A percentile compares a stretch with the other conserved stretches of the same genome.
phyloP scores from a whole-genome alignment of 345 rosid species.

The Adansonia digitata region DNA sequence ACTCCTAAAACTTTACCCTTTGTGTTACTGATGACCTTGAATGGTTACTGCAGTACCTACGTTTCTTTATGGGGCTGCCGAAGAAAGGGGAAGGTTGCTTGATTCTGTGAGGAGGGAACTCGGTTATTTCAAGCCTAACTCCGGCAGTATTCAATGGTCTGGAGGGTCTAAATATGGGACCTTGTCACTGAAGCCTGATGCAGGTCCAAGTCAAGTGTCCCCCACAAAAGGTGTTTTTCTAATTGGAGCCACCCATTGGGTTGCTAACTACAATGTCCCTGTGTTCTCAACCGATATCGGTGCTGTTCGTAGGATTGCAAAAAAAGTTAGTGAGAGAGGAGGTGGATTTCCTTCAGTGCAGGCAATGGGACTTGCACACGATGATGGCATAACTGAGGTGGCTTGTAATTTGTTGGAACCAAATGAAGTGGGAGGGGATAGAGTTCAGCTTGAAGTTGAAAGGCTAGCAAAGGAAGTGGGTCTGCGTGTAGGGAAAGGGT shows the following conservation, averaged over 20 bases:
- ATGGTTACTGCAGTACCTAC: constrained; percentile 61
- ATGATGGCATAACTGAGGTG: constrained; percentile 60
- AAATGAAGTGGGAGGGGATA: constrained; percentile 57
- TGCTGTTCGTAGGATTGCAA: constrained; percentile 58
- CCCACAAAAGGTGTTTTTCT: constrained; percentile 57
- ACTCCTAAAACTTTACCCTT: not conserved
- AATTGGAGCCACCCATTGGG: constrained; percentile 78
- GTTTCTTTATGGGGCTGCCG: constrained; percentile 75
- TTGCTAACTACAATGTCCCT: constrained; percentile 82
- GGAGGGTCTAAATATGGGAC: constrained; percentile 51
- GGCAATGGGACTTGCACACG: constrained; percentile 83
- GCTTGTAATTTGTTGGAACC: constrained; percentile 89
- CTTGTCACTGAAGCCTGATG: constrained; percentile 56
- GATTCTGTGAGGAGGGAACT: constrained; percentile 81
- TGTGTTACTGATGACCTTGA: constrained; percentile 16
- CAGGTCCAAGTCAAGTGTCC: constrained; percentile 54
- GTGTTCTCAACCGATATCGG: constrained; percentile 47
- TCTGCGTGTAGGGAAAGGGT: constrained; percentile 62
- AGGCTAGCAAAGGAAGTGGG: constrained; percentile 57
- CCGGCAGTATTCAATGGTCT: constrained; percentile 56
- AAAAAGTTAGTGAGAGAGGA: constrained; percentile 65
- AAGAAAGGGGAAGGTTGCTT: constrained; percentile 50
- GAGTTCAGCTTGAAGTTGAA: constrained; percentile 71
- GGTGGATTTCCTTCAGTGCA: constrained; percentile 85
- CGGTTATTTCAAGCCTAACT: constrained; percentile 82